Conservation (phyloP, 169 alveolate genomes). For the Plasmodium gaboni region DNA sequence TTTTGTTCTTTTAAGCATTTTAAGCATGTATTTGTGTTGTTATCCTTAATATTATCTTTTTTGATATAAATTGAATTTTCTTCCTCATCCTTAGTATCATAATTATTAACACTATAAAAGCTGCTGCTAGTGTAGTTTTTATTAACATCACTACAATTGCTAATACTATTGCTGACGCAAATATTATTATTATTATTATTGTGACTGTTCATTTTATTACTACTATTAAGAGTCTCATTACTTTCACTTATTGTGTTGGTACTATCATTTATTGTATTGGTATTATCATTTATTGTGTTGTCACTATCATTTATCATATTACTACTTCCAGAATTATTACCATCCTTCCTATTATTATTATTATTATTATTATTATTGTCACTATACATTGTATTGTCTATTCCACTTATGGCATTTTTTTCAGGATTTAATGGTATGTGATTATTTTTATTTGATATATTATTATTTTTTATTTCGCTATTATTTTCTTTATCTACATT, state of each 20-base stretch:
- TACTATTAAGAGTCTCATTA: neutral
- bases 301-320: neutral
- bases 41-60: neutral
- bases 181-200: neutral
- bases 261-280: neutral
- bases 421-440: neutral
- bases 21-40: neutral
- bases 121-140: neutral
- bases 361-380: neutral
- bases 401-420: neutral
- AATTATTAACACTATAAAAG: neutral
- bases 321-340: neutral
- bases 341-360: neutral
- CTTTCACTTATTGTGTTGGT: neutral
- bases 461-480: neutral
- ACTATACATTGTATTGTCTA: neutral
- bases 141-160: neutral
- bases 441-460: neutral
- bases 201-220: neutral
- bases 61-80: neutral
- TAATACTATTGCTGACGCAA: neutral
- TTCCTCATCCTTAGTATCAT: neutral
- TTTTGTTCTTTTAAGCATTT: neutral
- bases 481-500: constrained; percentile 4
- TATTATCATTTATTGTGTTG: neutral